phyloP scores from a whole-genome alignment of 2,329 filamentous ascomycete genomes.

The Pestalotiopsis sp. region DNA sequence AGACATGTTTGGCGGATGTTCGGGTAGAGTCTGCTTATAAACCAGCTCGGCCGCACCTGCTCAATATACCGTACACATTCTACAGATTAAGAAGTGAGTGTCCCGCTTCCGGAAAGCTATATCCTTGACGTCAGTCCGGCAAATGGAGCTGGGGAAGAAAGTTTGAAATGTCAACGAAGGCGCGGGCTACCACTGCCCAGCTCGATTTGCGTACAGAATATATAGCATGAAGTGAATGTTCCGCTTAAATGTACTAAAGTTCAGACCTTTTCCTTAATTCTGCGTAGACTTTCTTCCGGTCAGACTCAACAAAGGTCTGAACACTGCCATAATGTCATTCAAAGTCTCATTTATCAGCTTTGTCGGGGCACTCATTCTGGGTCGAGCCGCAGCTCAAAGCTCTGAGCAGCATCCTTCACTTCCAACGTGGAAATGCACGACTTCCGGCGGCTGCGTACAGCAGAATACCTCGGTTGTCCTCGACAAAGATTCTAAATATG shows the following conservation, averaged over 20 bases:
- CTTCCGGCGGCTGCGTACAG: constrained; percentile 46
- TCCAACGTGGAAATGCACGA: constrained; percentile 53
- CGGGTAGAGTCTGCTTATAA: not conserved
- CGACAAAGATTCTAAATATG: constrained; percentile 45
- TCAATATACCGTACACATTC: not conserved
- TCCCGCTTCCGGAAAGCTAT: not conserved
- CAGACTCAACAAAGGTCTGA: too few relatives aligned
- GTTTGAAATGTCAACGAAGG: not conserved
- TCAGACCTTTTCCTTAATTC: not conserved
- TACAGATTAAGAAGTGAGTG: not conserved
- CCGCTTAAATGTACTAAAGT: too few relatives aligned
- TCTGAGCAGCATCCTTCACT: constrained; percentile 44
- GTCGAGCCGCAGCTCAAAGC: not conserved
- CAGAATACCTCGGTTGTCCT: constrained; percentile 53
- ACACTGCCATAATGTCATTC: not conserved
- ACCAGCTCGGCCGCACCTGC: not conserved
- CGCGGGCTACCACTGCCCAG: not conserved
- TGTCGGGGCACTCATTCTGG: not conserved
- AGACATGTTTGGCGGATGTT: not conserved
- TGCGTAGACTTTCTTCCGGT: not conserved
- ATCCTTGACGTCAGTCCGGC: not conserved
- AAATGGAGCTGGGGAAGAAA: not conserved
- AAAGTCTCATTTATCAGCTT: not conserved
- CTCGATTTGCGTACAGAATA: not conserved
- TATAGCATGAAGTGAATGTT: not conserved